Base-by-base conservation (phyloP, 495 filamentous ascomycete genomes). In the Cercophora newfieldiana region DNA sequence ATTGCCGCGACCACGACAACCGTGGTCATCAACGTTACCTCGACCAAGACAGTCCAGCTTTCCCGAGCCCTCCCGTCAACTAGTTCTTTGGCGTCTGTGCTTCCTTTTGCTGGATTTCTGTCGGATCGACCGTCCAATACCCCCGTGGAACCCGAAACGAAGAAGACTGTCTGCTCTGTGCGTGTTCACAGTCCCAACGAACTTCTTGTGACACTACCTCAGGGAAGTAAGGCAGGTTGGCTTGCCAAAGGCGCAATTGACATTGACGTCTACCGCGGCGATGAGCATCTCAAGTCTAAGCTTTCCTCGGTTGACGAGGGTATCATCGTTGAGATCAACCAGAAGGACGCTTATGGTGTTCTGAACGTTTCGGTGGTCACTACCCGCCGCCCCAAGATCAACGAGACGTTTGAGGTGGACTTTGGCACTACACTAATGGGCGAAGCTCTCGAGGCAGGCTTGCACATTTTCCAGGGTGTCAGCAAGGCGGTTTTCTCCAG, bases 301-400 rank as follows among this genome's bases (percentile, higher is more conserved):
- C 71, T 82, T 18, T 79, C 77, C 6, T 74, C 74, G 7, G 67
- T 78, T 31, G 77, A 81, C 26, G 77, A 81, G 25, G 81, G 81
- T 1, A 75, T 83, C 59, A 26, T 81, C 25, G 75, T 82, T n/a
- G 76, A 79, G 57, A 70, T 84, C 33, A 63, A 65, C 21, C 58
- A 68, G 10, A 76, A 74, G 28, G 78, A 82, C 25, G 80, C 79
- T 18, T 64, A 82, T 26, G 81, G 78, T 30, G 66, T 75, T 26
- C 53, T 84, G 22, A 78, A 77, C 53, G 74, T 84, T 21, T 74
- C 77, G 0, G 79, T 84, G 44, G 74, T 77, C 51, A 82, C 79
- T 2, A 79, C 71, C 21, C 74, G 74, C 57, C 77, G 71, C 44
- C 81, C 81, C 21, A 80, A 74, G 67, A 74, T 82, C 57, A 80